Evolutionary conservation across 73 alveolate species (phyloP).

Genomic region (Uronychia setigera): DNA sequence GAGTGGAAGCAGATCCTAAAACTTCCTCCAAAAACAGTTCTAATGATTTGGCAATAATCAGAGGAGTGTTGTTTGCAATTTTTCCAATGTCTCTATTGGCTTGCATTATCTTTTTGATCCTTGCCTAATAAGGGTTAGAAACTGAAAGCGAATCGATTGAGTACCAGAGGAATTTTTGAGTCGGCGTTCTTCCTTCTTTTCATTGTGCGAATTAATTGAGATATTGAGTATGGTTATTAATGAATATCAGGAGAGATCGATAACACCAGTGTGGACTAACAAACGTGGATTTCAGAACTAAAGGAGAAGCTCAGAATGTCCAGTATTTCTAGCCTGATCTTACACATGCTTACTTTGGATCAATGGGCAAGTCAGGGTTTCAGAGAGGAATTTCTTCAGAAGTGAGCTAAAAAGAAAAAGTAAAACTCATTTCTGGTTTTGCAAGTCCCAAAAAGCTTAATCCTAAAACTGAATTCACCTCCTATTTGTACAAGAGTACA

Average conservation of each 20-base stretch:
- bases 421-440: background rate
- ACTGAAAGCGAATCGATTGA: background rate
- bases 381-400: background rate
- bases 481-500: background rate
- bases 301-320: conserved; percentile 64
- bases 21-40: conserved; percentile 60
- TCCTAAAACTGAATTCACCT: background rate
- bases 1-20: conserved; percentile 9
- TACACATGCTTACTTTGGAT: conserved; percentile 73
- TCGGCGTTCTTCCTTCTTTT: conserved; percentile 27
- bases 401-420: background rate
- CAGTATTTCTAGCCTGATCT: conserved; percentile 62
- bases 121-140: conserved; percentile 5
- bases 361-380: conserved; percentile 45
- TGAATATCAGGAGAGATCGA: conserved; percentile 7
- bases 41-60: conserved; percentile 59
- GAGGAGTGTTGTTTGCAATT: conserved; percentile 59
- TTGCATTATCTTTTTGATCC: conserved; percentile 70
- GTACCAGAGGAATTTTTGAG: conserved; percentile 23
- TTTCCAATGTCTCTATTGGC: conserved; percentile 70
- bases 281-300: conserved; percentile 78
- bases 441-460: background rate
- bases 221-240: background rate
- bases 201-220: conserved; percentile 9
- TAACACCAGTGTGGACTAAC: conserved; percentile 52